Conservation (phyloP, 208 protist genomes). For the Trypanosomatidae sp. region DNA sequence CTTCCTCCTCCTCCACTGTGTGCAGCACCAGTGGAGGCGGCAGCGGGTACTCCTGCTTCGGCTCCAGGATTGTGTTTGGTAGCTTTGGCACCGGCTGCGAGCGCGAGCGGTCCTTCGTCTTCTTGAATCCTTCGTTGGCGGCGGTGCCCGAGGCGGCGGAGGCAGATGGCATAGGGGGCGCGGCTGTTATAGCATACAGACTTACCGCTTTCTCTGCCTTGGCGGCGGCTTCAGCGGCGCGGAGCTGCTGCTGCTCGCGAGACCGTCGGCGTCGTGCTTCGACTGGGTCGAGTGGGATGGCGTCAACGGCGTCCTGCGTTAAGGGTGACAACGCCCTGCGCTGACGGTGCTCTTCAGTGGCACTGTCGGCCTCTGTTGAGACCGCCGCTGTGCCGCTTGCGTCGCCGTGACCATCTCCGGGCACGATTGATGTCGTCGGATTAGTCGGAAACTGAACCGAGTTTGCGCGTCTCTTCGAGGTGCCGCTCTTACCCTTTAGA, state of each 20-base stretch:
- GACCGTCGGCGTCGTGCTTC: constrained; percentile 19
- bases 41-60: constrained; percentile 32
- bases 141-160: constrained; percentile 2
- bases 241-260: constrained; percentile 25
- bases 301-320: constrained; percentile 55
- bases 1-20: constrained; percentile 45
- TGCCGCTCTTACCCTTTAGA: constrained; percentile 31
- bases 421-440: constrained; percentile 22
- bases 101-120: constrained; percentile 39
- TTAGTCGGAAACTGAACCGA: constrained; percentile 67
- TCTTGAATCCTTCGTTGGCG: constrained; percentile 7
- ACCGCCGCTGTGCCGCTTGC: constrained; percentile 2
- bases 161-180: constrained; percentile 6
- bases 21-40: constrained; percentile 62
- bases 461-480: constrained; percentile 43
- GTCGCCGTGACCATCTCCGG: constrained; percentile 3
- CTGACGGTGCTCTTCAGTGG: neutral
- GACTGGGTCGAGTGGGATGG: constrained; percentile 55
- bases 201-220: constrained; percentile 33
- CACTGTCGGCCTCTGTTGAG: neutral
- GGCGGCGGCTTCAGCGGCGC: constrained; percentile 13
- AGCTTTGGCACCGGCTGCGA: constrained; percentile 40
- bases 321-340: constrained; percentile 43
- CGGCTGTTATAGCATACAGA: constrained; percentile 33
- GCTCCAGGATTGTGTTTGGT: constrained; percentile 35